Conservation (phyloP, 768 basidiomycete genomes). For the Panaeolus papilionaceus region DNA sequence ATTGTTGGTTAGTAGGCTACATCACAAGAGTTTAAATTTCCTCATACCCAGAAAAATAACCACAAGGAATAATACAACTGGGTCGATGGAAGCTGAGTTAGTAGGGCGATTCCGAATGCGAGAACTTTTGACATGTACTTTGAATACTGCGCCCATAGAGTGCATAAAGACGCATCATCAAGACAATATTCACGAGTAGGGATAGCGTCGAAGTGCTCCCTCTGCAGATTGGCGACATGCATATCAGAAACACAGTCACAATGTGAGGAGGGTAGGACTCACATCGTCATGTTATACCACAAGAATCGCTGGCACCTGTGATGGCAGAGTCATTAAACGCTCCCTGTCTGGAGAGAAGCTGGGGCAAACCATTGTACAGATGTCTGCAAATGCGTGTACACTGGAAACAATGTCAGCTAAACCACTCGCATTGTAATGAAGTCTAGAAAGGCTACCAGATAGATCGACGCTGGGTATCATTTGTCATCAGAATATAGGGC, state of each 20-base stretch:
- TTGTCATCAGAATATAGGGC: not conserved
- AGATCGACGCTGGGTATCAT: not conserved
- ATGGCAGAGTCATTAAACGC: too few relatives aligned
- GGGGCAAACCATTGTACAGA: not conserved
- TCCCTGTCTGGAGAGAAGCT: too few relatives aligned
- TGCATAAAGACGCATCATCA: slow-evolving; percentile 10
- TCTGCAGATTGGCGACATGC: not conserved
- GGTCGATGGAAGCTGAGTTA: not conserved
- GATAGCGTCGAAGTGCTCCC: slow-evolving; percentile 4
- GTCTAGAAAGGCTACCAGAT: not conserved
- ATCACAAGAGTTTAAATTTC: not conserved
- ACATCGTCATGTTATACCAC: not conserved
- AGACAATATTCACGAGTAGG: not conserved
- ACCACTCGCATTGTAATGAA: not conserved
- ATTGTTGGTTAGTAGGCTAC: not conserved
- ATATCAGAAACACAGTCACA: not conserved
- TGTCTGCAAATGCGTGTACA: not conserved
- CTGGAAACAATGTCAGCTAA: not conserved
- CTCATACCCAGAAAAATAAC: not conserved
- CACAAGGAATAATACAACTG: not conserved
- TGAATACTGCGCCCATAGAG: not conserved
- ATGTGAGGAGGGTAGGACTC: not conserved
- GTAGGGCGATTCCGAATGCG: not conserved
- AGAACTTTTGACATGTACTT: not conserved
- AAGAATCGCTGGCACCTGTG: slow-evolving; percentile 4